Evolutionary conservation across 208 protist species (phyloP).

Genomic region (Crithidia thermophila): DNA sequence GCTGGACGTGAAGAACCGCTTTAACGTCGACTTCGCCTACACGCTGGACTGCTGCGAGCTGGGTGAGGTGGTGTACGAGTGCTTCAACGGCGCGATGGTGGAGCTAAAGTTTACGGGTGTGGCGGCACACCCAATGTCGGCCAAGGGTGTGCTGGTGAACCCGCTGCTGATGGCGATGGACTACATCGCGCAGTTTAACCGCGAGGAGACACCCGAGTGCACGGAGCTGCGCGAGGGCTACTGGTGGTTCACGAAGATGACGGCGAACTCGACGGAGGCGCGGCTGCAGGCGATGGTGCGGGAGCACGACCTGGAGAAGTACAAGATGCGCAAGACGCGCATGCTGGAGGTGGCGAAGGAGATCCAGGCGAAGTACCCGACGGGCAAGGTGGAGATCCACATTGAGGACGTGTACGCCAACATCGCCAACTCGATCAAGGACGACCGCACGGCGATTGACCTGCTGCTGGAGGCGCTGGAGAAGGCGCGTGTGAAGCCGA

Average conservation of each 20-base stretch:
- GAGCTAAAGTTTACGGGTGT: slow-evolving; percentile 70
- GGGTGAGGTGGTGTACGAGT: slow-evolving; percentile 87
- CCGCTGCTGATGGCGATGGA: slow-evolving; percentile 83
- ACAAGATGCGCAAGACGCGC: slow-evolving; percentile 49
- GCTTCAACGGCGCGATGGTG: slow-evolving; percentile 79
- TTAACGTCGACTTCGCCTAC: slow-evolving; percentile 87
- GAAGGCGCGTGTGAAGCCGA: slow-evolving; percentile 60
- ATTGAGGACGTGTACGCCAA: slow-evolving; percentile 80
- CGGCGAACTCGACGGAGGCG: slow-evolving; percentile 54
- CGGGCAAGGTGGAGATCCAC: slow-evolving; percentile 57
- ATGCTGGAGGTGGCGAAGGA: slow-evolving; percentile 54
- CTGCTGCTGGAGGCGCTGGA: slow-evolving; percentile 70
- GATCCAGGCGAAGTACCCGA: slow-evolving; percentile 65
- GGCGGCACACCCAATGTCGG: slow-evolving; percentile 86
- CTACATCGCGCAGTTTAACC: slow-evolving; percentile 70
- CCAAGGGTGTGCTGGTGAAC: slow-evolving; percentile 89
- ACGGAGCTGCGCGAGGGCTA: slow-evolving; percentile 84
- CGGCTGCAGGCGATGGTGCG: slow-evolving; percentile 66
- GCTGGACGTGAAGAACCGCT: slow-evolving; percentile 69
- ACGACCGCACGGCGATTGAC: slow-evolving; percentile 67
- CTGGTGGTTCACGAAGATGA: slow-evolving; percentile 76
- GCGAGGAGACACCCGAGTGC: slow-evolving; percentile 75
- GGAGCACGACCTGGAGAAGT: slow-evolving; percentile 65
- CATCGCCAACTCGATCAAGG: slow-evolving; percentile 64
- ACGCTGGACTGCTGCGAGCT: slow-evolving; percentile 88